phyloP scores from a whole-genome alignment of 2,329 filamentous ascomycete species.

The Knufia fluminis region DNA sequence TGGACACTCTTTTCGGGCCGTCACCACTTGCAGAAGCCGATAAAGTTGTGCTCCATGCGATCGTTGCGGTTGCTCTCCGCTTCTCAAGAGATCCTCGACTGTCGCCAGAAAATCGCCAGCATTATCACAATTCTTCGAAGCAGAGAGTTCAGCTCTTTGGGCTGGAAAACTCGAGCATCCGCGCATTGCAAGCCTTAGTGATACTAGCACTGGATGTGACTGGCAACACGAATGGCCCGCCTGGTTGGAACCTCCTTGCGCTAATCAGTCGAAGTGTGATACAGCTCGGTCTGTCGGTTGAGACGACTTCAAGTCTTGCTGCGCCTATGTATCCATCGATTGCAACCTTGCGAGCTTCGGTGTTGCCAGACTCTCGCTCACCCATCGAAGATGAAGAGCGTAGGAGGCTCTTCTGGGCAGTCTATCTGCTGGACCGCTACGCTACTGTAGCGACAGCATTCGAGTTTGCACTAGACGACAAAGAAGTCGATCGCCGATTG shows the following conservation, averaged over 20 bases:
- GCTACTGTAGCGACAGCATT: constrained; percentile 86
- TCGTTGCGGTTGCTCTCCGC: constrained; percentile 76
- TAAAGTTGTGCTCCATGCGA: constrained; percentile 72
- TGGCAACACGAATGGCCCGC: constrained; percentile 78
- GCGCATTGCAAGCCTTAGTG: constrained; percentile 75
- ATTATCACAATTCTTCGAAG: constrained; percentile 73
- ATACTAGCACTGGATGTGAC: constrained; percentile 78
- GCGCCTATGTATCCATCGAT: constrained; percentile 75
- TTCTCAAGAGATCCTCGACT: constrained; percentile 71
- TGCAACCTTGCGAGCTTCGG: constrained; percentile 73
- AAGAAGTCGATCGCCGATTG: constrained; percentile 76
- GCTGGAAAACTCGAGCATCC: constrained; percentile 80
- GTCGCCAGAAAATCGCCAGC: constrained; percentile 60
- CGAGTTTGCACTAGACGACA: constrained; percentile 80
- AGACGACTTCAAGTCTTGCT: constrained; percentile 68
- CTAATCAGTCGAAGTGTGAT: constrained; percentile 81
- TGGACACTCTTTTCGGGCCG: constrained; percentile 69
- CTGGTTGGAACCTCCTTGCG: constrained; percentile 85
- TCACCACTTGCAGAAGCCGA: constrained; percentile 53
- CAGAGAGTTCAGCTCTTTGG: constrained; percentile 80
- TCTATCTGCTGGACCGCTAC: constrained; percentile 82
- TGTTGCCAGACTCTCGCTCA: constrained; percentile 69
- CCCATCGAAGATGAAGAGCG: constrained; percentile 86
- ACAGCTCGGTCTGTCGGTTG: constrained; percentile 74
- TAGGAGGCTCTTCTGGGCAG: constrained; percentile 84